Base-by-base conservation (phyloP, 139 green algal genomes). In the Coccomyxa sp. region DNA sequence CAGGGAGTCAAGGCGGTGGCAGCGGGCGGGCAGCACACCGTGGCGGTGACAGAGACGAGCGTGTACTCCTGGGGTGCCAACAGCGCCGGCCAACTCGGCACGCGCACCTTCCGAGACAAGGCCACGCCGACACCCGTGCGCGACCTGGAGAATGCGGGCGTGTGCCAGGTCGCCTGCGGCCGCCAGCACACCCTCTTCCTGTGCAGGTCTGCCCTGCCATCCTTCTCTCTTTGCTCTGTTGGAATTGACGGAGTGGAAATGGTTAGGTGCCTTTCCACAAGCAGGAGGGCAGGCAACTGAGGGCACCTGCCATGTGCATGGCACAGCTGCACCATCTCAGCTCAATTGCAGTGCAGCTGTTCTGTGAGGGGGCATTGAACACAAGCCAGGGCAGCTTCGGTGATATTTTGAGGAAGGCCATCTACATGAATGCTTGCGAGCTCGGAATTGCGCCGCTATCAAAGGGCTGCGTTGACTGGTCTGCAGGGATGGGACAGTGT, bases 61-160 rank as follows among this genome's bases (percentile, higher is more conserved):
- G 91, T 95, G n/a, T 96, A 89, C 83, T 85, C 80, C 17, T 97
- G 93, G 93, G 95, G 95, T 18, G 79, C 82, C 76, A 93, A 93
- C 83, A 79, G 77, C 23, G 74, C 80, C n/a, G 92, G 93, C 18
- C 90, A 93, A 81, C 91, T 95, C 59, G 93, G 93, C 71, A 88
- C 79, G 13, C 77, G 89, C 76, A 90, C 84, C 68, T 90, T 90
- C 81, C 68, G 77, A 18, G 79, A 82, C 58, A 63, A 77, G 15
- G 25, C 63, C 28, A 71, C 84, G 30, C 88, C 88, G 30, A 68
- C 76, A n/a, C 79, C 87, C n/a, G 83, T 92, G 75, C 79, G 84
- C 38, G 86, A 86, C 82, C 80, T 92, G 81, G 78, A 85, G 51
- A 85, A 81, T 21, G 74, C 75, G 59, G 80, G 82, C n/a, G 83